phyloP scores from a whole-genome alignment of 345 rosid genomes.

The Melaleuca alternifolia region DNA sequence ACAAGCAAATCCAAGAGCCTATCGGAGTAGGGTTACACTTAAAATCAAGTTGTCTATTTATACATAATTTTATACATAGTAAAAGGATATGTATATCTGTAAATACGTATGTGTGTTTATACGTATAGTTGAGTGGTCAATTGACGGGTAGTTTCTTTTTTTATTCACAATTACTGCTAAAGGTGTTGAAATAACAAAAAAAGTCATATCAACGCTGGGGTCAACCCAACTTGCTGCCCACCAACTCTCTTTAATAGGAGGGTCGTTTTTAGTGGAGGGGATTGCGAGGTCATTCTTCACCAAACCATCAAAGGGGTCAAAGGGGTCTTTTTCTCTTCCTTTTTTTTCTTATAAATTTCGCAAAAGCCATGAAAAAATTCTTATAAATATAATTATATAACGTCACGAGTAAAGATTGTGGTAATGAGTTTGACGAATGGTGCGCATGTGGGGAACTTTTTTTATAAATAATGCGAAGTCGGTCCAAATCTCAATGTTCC shows the following conservation, averaged over 20 bases:
- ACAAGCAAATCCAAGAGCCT: background rate
- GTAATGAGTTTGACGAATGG: background rate
- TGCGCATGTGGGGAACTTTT: background rate
- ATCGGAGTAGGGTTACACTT: background rate
- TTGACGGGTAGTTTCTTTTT: background rate
- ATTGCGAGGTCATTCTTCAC: background rate
- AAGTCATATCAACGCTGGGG: background rate
- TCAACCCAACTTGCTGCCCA: background rate
- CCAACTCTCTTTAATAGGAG: background rate
- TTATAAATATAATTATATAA: background rate
- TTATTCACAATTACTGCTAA: background rate
- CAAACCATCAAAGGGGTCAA: background rate
- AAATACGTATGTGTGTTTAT: background rate
- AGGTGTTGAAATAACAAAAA: background rate
- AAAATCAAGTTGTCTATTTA: background rate
- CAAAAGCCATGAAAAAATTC: background rate
- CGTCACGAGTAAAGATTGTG: background rate
- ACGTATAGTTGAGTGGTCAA: background rate
- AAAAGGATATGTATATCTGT: background rate
- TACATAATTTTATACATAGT: background rate
- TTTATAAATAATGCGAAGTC: background rate
- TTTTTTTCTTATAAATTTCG: rapidly evolving
- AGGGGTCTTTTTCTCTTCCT: background rate
- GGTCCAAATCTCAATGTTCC: background rate
- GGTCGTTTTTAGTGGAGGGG: background rate